Base-by-base conservation (phyloP, 495 filamentous ascomycete genomes). In the Aspergillus sparsus region DNA sequence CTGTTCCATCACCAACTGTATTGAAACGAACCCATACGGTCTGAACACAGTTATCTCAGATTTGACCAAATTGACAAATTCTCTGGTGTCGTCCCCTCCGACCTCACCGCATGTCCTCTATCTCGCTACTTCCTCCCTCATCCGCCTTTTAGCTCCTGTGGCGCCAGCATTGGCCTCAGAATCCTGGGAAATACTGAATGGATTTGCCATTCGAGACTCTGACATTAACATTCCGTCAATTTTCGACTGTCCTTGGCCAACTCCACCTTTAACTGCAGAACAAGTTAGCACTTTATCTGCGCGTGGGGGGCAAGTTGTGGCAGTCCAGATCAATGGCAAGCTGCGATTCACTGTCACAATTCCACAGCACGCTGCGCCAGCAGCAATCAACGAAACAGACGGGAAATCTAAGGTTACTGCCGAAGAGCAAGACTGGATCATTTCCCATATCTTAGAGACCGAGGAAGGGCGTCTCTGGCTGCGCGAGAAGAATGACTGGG, bases 21-120 rank as follows among this genome's bases (percentile, higher is more conserved):
- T 92, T 57, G 77, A 87, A 55, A 79, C 80, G 36, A 88, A 90
- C 1, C 72, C 74, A 6, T 88, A 90, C 62, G 69, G 86, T 1
- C 78, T 96, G 45, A 96, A 96, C 71, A 94, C 89, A 3, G 82
- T 88, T 36, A 82, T 96, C 15, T 92, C 89, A 2, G 89, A 92
- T 63, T 77, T 96, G 36, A 96, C 88, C 74, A 83, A 82, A 15
- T 80, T 96, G 3, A 91, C 89, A 11, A 93, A 95, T 67, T 61
- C 74, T 3, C 76, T 96, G 7, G 65, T 65, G 54, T 69, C 73
- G 7, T 64, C 77, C 2, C 66, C 73, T 1, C 67, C 69, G 0
- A 71, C 66, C 10, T 71, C 69, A 3, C 69, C 71, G n/a, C 58
- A 66, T 31, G 67, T 72, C 37, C 65, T 73, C 12, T 75, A 78